Evolutionary conservation across 257 asterid species (phyloP), one percentile per base, ranked within the genome.

Genomic region (Vinca minor): DNA sequence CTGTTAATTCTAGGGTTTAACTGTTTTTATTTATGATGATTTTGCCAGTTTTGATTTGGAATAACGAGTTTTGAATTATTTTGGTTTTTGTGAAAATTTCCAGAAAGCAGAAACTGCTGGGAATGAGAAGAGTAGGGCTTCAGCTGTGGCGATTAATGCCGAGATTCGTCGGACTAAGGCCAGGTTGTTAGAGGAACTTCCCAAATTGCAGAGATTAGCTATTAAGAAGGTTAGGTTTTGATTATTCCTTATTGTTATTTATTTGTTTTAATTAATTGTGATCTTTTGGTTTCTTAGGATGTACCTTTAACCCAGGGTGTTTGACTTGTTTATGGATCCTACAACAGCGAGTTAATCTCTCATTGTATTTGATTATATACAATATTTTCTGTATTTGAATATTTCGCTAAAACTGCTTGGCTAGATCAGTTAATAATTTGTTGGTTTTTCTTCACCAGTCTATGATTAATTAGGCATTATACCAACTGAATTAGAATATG

Each of bases 151-250:
- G 70, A 84, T 91, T 73, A 91, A 88, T 50, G 98, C 98, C 13
- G 98, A 91, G 86, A 79, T 91, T 72, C 86, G 98, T 21, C 77
- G 98, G 64, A 88, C 98, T 3, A 91, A 91, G 79, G 95, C 96
- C 11, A 82, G 79, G 67, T 81, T 91, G 77, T 74, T 83, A 5
- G 96, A 91, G 63, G 96, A 91, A 71, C 87, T 91, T 26, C 98
- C 98, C 48, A 91, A 91, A 75, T 74, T 91, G 91, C 91, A 88
- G 89, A 80, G 94, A 63, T 76, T 91, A 69, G 96, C 98, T 71
- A 83, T 84, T 38, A 91, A 84, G 71, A 91, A 86, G 95, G 96
- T 88, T 17, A n/a, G n/a, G n/a, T n/a, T n/a, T n/a, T n/a, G n/a
- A n/a, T 3, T 4, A 7, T 44, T 56, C 13, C 56, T 35, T 26